Base-by-base conservation (phyloP, 2,329 filamentous ascomycete species). In the Bisporella sp. region DNA sequence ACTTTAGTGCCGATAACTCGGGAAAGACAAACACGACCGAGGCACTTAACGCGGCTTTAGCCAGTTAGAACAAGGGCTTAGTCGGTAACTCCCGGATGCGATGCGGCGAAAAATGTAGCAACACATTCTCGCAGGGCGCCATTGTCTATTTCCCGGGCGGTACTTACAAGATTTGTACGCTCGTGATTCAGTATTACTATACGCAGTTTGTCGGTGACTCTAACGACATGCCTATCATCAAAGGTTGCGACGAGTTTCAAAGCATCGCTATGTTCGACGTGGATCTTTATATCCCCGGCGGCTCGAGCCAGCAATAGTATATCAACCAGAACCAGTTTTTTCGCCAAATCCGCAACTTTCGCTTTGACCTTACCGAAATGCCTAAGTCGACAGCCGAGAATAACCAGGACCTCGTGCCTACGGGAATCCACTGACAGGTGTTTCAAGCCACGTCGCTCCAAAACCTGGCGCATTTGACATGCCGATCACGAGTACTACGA, bases 251-350 rank as follows among this genome's bases (percentile, higher is more conserved):
- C 41, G 73, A 74, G 60, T 99, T 97, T 64, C 58, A 74, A 2
- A 92, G 92, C 44, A 95, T 96, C 73, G 91, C 87, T 41, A 79
- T 97, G 48, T 86, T 99, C 58, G 91, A 96, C 65, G 77, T 88
- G 1, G 85, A 97, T 63, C 91, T 91, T 0, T 97, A 97, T 68
- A 78, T 80, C 39, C 65, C 78, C 46, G 71, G 72, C 2, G 50
- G n/a, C 4, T 46, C 70, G 8, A 77, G 77, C n/a, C 32, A 66
- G 53, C 28, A 89, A 73, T 88, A 83, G 83, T 88, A 82, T 68
- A 84, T 83, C 62, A 91, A 91, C 70, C 85, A 90, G 67, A 78
- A 78, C 68, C 89, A 90, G 73, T 49, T 44, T 28, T 91, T 87
- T 75, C 84, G 88, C 49, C 84, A 89, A 66, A 73, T 92, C 58